Evolutionary conservation across 2,329 filamentous ascomycete genomes (phyloP).

Genomic region (Ascosphaera apis): DNA sequence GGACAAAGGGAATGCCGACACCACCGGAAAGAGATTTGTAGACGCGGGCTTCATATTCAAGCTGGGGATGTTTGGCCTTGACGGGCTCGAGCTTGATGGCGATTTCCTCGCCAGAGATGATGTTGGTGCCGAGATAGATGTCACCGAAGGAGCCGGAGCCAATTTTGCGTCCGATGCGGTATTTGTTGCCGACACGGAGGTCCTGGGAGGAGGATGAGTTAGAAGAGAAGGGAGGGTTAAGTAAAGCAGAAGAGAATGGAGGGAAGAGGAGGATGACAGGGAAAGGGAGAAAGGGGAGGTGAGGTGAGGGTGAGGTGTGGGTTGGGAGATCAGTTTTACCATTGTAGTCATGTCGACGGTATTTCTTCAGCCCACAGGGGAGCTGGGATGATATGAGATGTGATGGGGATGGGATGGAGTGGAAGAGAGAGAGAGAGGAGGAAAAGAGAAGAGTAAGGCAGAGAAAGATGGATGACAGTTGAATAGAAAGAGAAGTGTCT

Average conservation of each 20-base stretch:
- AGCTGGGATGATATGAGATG: too few relatives aligned
- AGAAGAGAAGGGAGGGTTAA: not conserved
- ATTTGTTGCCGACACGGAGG: slow-evolving; percentile 97
- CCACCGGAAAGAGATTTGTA: slow-evolving; percentile 47
- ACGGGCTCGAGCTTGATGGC: slow-evolving; percentile 99
- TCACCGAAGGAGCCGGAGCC: slow-evolving; percentile 94
- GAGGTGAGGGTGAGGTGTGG: slow-evolving; percentile 4
- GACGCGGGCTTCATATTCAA: slow-evolving; percentile 95
- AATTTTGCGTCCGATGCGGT: slow-evolving; percentile 98
- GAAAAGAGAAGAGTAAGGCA: too few relatives aligned
- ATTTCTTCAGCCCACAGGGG: not conserved
- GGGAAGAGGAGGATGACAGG: slow-evolving; percentile 1
- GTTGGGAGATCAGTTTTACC: slow-evolving; percentile 1
- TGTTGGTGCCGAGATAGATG: slow-evolving; percentile 96
- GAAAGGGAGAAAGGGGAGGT: slow-evolving; percentile 1
- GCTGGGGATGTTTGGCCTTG: slow-evolving; percentile 97
- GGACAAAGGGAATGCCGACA: slow-evolving; percentile 93
- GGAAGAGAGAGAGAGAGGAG: too few relatives aligned
- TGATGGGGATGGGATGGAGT: too few relatives aligned
- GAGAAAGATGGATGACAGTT: too few relatives aligned
- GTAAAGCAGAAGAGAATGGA: slow-evolving; percentile 2
- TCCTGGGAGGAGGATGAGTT: slow-evolving; percentile 34
- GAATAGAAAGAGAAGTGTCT: too few relatives aligned
- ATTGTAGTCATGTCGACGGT: slow-evolving; percentile 1
- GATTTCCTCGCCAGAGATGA: slow-evolving; percentile 98